A percentile compares a stretch with the other conserved stretches of the same genome.
Conservation (phyloP, 2,329 filamentous ascomycete species). For the Fusarium pininemorale region DNA sequence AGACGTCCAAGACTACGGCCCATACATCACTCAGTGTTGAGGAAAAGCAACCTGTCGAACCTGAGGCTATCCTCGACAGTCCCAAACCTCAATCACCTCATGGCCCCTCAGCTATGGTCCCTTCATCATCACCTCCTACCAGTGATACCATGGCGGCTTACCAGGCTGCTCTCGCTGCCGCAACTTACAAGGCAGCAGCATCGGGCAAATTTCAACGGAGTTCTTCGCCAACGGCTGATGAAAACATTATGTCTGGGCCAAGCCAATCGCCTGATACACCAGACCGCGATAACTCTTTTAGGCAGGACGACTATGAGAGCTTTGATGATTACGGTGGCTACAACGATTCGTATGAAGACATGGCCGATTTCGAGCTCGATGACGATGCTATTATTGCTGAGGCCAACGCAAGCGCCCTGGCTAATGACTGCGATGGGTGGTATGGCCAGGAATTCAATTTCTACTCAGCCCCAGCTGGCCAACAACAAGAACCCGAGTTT, state of each 20-base stretch:
- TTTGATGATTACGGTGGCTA: constrained; percentile 53
- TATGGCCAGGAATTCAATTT: constrained; percentile 98
- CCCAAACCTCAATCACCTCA: constrained; percentile 11
- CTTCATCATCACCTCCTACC: constrained; percentile 5
- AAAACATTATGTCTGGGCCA: constrained; percentile 18
- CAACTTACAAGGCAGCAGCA: constrained; percentile 78
- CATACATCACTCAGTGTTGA: constrained; percentile 60
- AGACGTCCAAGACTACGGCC: constrained; percentile 57
- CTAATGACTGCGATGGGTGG: constrained; percentile 91
- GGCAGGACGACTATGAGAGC: constrained; percentile 59
- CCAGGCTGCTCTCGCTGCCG: constrained; percentile 84
- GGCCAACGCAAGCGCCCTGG: constrained; percentile 91
- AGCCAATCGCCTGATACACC: constrained; percentile 21
- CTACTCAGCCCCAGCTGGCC: constrained; percentile 71
- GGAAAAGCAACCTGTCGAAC: constrained; percentile 20
- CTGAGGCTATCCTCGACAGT: constrained; percentile 8
- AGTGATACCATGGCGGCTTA: constrained; percentile 67
- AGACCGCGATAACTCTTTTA: constrained; percentile 15
- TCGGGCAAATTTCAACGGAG: constrained; percentile 78
- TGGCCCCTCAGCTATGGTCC: constrained; percentile 10
- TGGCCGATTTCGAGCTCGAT: constrained; percentile 74
- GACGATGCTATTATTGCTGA: constrained; percentile 94
- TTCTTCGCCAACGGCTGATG: constrained; percentile 53
- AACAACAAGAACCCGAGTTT: constrained; percentile 57
- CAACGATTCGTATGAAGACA: constrained; percentile 66